Evolutionary conservation across 257 asterid genomes (phyloP).

Genomic region (Craterostigma plantagineum): DNA sequence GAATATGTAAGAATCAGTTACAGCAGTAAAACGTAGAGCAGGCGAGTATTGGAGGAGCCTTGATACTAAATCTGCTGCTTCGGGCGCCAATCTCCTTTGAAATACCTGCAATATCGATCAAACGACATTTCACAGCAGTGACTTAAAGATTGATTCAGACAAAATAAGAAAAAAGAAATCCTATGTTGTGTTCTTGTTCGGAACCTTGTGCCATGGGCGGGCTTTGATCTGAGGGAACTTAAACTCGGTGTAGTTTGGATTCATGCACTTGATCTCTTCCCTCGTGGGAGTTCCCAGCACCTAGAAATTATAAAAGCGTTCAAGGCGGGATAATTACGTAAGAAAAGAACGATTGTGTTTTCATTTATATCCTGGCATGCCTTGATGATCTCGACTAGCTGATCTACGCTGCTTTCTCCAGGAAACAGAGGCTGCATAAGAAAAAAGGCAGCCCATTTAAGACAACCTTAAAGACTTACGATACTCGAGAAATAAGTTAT

Average conservation of each 20-base stretch:
- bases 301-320: constrained; percentile 7
- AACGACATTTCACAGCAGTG: too few species aligned
- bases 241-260: constrained; percentile 69
- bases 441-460: too few species aligned
- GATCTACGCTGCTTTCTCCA: constrained; percentile 86
- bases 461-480: too few species aligned
- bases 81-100: constrained; percentile 53
- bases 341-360: not conserved
- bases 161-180: too few species aligned
- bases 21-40: constrained; percentile 72
- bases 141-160: too few species aligned
- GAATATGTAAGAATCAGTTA: constrained; percentile 18
- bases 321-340: not conserved
- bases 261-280: constrained; percentile 94
- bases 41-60: constrained; percentile 92
- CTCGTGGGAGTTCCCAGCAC: constrained; percentile 84
- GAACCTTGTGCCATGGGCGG: constrained; percentile 95
- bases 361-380: constrained; percentile 13
- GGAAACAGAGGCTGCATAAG: constrained; percentile 79
- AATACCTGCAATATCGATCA: constrained; percentile 28
- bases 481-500: too few species aligned
- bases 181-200: too few species aligned
- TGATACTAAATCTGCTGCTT: constrained; percentile 72
- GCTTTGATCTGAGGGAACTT: constrained; percentile 91
- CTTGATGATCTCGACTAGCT: constrained; percentile 82